Conservation (phyloP, 2,329 filamentous ascomycete genomes). For the Neocatenulostroma microsporum region DNA sequence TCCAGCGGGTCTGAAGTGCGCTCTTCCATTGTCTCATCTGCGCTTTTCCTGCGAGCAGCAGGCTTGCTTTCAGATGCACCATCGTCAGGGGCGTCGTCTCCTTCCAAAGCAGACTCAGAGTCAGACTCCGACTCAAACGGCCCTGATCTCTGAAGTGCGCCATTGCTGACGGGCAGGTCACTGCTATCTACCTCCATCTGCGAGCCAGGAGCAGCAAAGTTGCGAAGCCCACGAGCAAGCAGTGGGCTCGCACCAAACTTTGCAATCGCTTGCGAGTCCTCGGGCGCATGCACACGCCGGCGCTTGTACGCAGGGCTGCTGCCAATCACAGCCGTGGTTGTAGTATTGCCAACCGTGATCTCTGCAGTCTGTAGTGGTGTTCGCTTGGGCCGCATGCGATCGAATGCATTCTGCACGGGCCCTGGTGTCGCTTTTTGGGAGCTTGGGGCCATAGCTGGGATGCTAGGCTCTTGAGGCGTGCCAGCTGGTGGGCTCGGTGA, state of each 20-base stretch:
- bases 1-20: conserved; percentile 18
- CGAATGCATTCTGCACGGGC: conserved; percentile 53
- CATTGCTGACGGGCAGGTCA: conserved; percentile 9
- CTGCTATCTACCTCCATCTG: conserved; percentile 24
- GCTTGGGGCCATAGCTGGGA: conserved; percentile 23
- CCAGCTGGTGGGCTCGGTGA: no score
- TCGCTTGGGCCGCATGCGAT: conserved; percentile 57
- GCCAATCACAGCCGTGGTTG: conserved; percentile 54
- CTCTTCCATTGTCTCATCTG: no score
- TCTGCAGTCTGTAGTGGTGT: conserved; percentile 58
- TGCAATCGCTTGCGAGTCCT: conserved; percentile 34
- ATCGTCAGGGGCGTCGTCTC: no score
- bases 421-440: conserved; percentile 34
- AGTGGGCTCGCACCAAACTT: conserved; percentile 36
- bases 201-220: conserved; percentile 51
- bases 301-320: conserved; percentile 42
- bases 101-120: no score
- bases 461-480: conserved; percentile 21
- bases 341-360: conserved; percentile 65
- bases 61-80: no score
- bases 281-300: conserved; percentile 36
- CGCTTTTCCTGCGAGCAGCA: no score
- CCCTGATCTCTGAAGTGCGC: not conserved
- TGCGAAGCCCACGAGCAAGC: conserved; percentile 38
- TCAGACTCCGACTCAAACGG: no score